Evolutionary conservation across 2,329 filamentous ascomycete genomes (phyloP), one percentile per base, ranked within the genome.

Genomic region (Ceratocystis lukuohia): DNA sequence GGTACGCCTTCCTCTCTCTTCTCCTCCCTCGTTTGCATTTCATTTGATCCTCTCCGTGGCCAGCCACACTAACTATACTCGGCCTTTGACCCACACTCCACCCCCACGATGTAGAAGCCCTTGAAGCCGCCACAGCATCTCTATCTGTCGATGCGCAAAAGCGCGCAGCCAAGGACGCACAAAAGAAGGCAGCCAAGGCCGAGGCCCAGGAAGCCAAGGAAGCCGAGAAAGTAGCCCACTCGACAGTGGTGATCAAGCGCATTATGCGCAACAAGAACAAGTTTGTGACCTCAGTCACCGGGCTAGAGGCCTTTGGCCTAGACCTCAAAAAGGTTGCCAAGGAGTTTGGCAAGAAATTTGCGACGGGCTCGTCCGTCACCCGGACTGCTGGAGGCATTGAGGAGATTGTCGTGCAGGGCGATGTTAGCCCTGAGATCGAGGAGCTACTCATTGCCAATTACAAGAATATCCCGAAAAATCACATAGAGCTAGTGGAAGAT

Each of bases 231-330:
- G 88, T 93, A 71, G 90, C 91, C 46, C 85, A 88, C 68, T 89
- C 88, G 70, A 88, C 91, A 73, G 80, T 99, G 65, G 86, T 85
- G 67, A 96, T 99, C 78, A 96, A 96, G 83, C 89, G 94, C 30
- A 94, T 99, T 72, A 94, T 97, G 81, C 86, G 94, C 69, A 97
- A 96, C 78, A 99, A 99, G 82, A 86, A 94, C 73, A 99, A 99
- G 79, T 95, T 87, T 74, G 92, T 99, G 65, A 99, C 94, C 0
- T 88, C 92, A 17, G 86, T 99, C n/a, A 85, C 85, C 5, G 94
- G 94, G 0, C 80, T 99, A 22, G 94, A 99, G 75, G 86, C 88
- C 0, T 96, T 96, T 73, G 91, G 91, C 0, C 76, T 97, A 53
- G 93, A 97, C 66, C 82, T 96, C 73, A 99, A 99, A 77, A 97